Evolutionary conservation across 2,329 filamentous ascomycete species (phyloP), one percentile per base, ranked within the genome.

Genomic region (Colletotrichum truncatum): DNA sequence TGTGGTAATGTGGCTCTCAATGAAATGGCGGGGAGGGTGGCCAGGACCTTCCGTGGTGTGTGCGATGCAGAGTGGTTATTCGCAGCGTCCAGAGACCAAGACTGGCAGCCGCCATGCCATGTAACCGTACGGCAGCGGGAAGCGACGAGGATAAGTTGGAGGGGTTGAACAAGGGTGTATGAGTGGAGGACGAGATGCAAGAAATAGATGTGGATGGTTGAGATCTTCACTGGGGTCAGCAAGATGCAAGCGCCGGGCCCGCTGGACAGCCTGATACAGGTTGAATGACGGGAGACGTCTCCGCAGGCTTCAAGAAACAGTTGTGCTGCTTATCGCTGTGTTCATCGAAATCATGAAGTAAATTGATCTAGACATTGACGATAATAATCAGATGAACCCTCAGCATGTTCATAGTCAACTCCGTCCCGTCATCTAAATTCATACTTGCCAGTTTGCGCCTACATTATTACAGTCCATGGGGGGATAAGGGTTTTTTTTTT

Each of bases 221-320:
- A 38, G 66, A 67, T 67, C 63, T 45, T 28, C 63, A 52, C 57
- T 46, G 28, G 46, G 57, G 51, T 54, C 25, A 45, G 30, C 16
- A 14, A 65, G 61, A 66, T 66, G 66, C 62, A 67, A 67, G 66
- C 66, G 66, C 66, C 56, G 45, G 56, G 66, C 49, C 66, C 51
- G 66, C 51, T 49, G 26, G 12, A 49, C 10, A 28, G 28, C 16
- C 25, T 49, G 46, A 28, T 49, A 18, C 26, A 32, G 34, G 46
- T 49, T 49, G 16, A 34, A 16, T n/a, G 30, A 30, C 46, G 46
- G 46, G 46, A 12, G 26, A 49, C 16, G 16, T 34, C 46, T 49
- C 46, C 28, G 46, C 28, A 16, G 46, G 26, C 28, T 23, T n/a
- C 7, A 16, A 34, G 46, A 34, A 11, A 41, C 51, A 28, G 30